Evolutionary conservation across 495 filamentous ascomycete species (phyloP), one percentile per base, ranked within the genome.

Genomic region (Achaetomiella virescens): DNA sequence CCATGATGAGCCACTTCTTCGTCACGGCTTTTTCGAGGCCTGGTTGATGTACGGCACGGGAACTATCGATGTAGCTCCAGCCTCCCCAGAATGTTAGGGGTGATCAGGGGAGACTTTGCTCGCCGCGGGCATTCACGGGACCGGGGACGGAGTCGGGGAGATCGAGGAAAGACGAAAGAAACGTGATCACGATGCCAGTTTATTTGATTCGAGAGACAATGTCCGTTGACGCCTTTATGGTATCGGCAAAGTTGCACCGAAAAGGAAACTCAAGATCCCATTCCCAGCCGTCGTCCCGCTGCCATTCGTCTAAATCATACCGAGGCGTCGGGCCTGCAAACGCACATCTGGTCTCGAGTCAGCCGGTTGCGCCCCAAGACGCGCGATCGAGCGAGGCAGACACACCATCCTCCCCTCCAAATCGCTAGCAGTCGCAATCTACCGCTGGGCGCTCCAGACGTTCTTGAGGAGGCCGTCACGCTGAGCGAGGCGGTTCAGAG

Each of bases 391-490:
- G 31, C 45, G 21, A 3, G 14, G 8, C 33, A 15, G 7, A 60
- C 66, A 45, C 54, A 69, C 66, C 62, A 64, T 64, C 50, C 15
- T 55, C 58, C 54, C 47, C 48, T 47, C 55, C 54, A 57, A 61
- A 59, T 36, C 40, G 27, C 54, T 41, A 56, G 46, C 42, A 21
- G 20, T 46, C 52, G 50, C 17, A 58, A 59, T 76, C 79, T 84
- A 88, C 74, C 84, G 81, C 75, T 89, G 85, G 69, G 84, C 85
- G 73, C 83, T 85, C 95, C 95, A 99, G 66, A 99, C 93, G 70
- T 79, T 87, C 87, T 96, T 96, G 72, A 99, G 72, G 74, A 95
- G 87, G 59, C 93, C 93, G 72, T 99, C 93, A 66, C 85, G 83
- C 85, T 99, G 93, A 58, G 91, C 81, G 65, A 99, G 81, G 66